Percentiles rank a stretch among this genome's conserved stretches.
phyloP scores from a whole-genome alignment of 352 stramenopile genomes.

The Phytopythium vexans region DNA sequence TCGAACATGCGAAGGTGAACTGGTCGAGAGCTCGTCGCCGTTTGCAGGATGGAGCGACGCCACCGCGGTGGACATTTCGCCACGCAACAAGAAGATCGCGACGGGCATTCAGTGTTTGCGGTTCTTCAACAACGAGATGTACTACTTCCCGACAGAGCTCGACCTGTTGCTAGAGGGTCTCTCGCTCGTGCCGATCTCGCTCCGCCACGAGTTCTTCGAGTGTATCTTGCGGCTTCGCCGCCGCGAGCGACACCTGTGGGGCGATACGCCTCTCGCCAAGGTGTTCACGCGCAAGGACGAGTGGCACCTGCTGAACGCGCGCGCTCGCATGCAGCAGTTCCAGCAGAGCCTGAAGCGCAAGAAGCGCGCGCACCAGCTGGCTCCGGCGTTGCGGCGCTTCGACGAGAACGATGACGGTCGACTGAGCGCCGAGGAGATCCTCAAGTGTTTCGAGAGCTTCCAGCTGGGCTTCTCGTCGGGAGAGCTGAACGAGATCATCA shows the following conservation, averaged over 20 bases:
- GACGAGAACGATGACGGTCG: constrained; percentile 67
- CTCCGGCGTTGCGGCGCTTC: constrained; percentile 58
- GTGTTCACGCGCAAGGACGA: constrained; percentile 97
- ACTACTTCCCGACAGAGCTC: constrained; percentile 94
- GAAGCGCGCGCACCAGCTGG: constrained; percentile 45
- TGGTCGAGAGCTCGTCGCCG: constrained; percentile 81
- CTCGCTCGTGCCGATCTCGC: constrained; percentile 44
- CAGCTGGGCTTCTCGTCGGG: constrained; percentile 79
- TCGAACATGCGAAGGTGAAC: constrained; percentile 74
- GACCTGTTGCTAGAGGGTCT: constrained; percentile 88
- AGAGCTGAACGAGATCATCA: constrained; percentile 83
- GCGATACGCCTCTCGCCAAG: constrained; percentile 95
- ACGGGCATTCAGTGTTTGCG: constrained; percentile 88
- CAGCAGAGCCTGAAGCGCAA: constrained; percentile 71
- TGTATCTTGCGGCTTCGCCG: constrained; percentile 88
- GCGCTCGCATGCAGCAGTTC: constrained; percentile 83
- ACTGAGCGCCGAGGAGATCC: constrained; percentile 63
- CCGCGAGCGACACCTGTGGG: constrained; percentile 93
- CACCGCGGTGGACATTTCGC: background rate
- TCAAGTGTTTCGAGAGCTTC: constrained; percentile 86
- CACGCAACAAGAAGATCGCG: constrained; percentile 29
- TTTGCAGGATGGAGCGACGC: constrained; percentile 43
- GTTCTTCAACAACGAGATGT: constrained; percentile 99
- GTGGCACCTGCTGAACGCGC: constrained; percentile 90
- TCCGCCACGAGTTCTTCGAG: constrained; percentile 86